phyloP scores from a whole-genome alignment of 192 early-diverging fungal species.

The Linnemannia zychae region DNA sequence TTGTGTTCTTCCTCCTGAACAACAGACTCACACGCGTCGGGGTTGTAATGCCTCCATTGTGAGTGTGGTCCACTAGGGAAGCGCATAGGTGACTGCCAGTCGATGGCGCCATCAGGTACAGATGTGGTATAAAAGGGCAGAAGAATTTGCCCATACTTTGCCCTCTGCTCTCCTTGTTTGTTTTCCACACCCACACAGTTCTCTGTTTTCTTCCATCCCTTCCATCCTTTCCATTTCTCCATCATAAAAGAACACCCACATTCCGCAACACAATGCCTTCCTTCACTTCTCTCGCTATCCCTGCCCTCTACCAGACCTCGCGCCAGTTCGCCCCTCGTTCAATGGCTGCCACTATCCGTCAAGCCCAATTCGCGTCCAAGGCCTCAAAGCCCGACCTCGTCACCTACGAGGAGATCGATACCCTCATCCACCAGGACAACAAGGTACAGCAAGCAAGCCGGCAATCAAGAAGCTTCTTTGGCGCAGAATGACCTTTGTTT shows the following conservation, averaged over 20 bases:
- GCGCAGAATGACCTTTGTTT: not conserved
- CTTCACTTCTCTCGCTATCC: conserved; percentile 51
- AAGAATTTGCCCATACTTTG: not conserved
- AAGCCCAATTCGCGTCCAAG: conserved; percentile 34
- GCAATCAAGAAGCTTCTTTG: no score
- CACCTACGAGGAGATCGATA: conserved; percentile 53
- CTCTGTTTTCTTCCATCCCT: not conserved
- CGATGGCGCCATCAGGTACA: not conserved
- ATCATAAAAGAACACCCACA: not conserved
- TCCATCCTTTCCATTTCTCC: not conserved
- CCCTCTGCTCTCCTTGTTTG: not conserved
- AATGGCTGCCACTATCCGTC: conserved; percentile 38
- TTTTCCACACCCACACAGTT: not conserved
- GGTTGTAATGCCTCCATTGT: not conserved
- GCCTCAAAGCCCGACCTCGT: conserved; percentile 43
- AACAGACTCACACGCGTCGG: not conserved
- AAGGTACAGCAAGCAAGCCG: conserved; percentile 28
- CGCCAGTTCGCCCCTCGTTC: conserved; percentile 48
- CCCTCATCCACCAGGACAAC: conserved; percentile 39
- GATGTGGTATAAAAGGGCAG: not conserved
- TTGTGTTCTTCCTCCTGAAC: no score
- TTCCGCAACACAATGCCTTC: conserved; percentile 32
- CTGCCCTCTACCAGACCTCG: conserved; percentile 55
- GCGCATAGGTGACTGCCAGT: not conserved
- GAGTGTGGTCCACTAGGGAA: not conserved